Base-by-base conservation (phyloP, 805 yeast species). In the Ogataea thermomethanolica region DNA sequence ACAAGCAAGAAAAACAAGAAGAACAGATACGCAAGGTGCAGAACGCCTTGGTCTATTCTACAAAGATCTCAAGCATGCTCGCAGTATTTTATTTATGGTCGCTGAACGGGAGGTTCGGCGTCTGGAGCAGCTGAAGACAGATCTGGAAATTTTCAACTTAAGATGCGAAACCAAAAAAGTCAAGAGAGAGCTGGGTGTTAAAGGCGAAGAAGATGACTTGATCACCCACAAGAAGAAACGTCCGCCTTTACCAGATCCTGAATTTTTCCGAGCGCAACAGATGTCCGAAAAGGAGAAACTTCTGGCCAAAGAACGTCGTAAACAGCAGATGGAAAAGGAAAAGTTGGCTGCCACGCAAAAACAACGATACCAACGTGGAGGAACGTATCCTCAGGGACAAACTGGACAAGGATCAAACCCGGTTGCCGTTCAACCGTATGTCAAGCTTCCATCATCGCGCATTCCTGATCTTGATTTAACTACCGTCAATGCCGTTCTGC, bases 1-100 rank as follows among this genome's bases (percentile, higher is more conserved):
- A 50, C 97, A 86, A 58, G 93, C 95, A 23, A 83, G 99, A 62
- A 93, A 93, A 62, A 93, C 99, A 0, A 79, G 99, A 62, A 78
- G 98, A 49, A 86, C 96, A 0, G 99, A 93, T 66, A 76, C 85
- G 25, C 85, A 88, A 53, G 88, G 93, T 51, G 82, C 89, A 10
- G 97, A 90, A 61, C 78, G 90, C 49, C 69, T 93, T 35, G 74
- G 93, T 15, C 60, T 76, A 41, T 67, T 93, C 24, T 86, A 84
- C 47, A 73, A 74, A 45, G 95, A 93, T 45, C 70, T 93, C 66
- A 82, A 78, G 46, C 74, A 80, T 35, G 95, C 96, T 1, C 73
- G 81, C 48, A 79, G 76, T 36, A 66, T 93, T 32, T 71, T 88
- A 14, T 67, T 80, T 26, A 61, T 79, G 53, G 84, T 88, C 29